A percentile compares a stretch with the other conserved stretches of the same genome.
phyloP scores from a whole-genome alignment of 495 filamentous ascomycete genomes.

The Annulohypoxylon nitens region DNA sequence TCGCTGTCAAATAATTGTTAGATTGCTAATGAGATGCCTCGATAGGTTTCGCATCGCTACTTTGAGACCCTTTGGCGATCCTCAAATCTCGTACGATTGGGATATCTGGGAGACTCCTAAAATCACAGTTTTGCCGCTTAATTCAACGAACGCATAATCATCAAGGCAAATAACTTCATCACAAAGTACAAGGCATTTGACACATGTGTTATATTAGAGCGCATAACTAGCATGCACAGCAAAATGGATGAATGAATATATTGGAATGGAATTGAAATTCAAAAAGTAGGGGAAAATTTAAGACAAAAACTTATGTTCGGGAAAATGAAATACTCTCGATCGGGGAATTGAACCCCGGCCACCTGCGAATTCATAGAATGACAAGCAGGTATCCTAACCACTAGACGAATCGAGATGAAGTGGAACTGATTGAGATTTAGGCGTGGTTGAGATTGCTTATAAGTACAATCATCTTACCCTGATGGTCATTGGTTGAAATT shows the following conservation, averaged over 20 bases:
- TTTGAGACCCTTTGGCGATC: conserved; percentile 40
- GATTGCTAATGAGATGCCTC: neutral
- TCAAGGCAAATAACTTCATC: neutral
- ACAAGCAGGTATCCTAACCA: conserved; percentile 46
- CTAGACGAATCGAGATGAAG: conserved; percentile 41
- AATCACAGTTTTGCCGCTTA: conserved; percentile 28
- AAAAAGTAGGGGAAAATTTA: too few species aligned
- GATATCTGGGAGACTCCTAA: conserved; percentile 37
- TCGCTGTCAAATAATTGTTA: neutral
- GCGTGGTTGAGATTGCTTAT: neutral
- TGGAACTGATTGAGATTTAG: neutral
- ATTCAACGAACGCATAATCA: neutral
- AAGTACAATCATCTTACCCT: neutral
- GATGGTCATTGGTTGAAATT: neutral
- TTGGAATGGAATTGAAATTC: too few species aligned
- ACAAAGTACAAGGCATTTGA: too few species aligned
- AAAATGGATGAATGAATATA: too few species aligned
- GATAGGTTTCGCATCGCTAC: conserved; percentile 38
- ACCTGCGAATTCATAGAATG: conserved; percentile 47
- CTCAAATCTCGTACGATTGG: conserved; percentile 36
- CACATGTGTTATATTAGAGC: too few species aligned
- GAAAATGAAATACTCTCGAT: conserved; percentile 45
- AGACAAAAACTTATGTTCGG: too few species aligned
- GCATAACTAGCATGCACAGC: too few species aligned
- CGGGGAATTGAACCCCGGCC: conserved; percentile 59